These are phyloP conservation scores for Camellia sinensis DNA, from an alignment of 148 eudicot genomes.

Conservation along the genomic window DNA sequence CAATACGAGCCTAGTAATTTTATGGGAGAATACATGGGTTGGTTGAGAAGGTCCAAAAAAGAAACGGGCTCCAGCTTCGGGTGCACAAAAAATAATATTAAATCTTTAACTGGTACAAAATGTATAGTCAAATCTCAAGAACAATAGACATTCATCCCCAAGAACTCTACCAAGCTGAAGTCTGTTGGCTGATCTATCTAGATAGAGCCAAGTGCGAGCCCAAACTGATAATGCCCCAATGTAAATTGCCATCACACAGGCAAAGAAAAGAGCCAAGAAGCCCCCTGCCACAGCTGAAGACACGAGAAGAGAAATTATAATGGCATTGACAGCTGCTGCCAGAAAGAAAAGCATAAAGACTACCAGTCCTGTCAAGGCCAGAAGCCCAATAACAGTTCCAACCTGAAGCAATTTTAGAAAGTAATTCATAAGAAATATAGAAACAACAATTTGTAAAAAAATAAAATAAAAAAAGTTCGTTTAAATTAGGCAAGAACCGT, in stretches of 20 bases:
- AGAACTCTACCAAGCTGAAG: background rate
- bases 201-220: background rate
- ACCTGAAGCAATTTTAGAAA: constrained; percentile 43
- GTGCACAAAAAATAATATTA: background rate
- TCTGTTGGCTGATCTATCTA: background rate
- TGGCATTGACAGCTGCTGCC: constrained; percentile 67
- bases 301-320: constrained; percentile 64
- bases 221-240: constrained; percentile 62
- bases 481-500: background rate
- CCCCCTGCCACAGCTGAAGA: constrained; percentile 83
- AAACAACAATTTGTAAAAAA: no score
- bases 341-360: constrained; percentile 67
- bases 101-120: background rate
- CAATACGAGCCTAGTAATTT: background rate
- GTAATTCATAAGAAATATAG: background rate
- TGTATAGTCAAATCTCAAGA: background rate
- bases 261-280: constrained; percentile 80
- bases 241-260: constrained; percentile 63
- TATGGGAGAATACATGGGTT: background rate
- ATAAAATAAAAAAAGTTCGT: background rate
- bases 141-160: background rate
- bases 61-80: background rate
- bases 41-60: background rate
- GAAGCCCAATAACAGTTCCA: constrained; percentile 63
- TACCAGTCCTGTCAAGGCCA: constrained; percentile 56